These are phyloP conservation scores for Lichtheimia ornata DNA, from an alignment of 371 early-diverging fungal species.

Conservation along the genomic window DNA sequence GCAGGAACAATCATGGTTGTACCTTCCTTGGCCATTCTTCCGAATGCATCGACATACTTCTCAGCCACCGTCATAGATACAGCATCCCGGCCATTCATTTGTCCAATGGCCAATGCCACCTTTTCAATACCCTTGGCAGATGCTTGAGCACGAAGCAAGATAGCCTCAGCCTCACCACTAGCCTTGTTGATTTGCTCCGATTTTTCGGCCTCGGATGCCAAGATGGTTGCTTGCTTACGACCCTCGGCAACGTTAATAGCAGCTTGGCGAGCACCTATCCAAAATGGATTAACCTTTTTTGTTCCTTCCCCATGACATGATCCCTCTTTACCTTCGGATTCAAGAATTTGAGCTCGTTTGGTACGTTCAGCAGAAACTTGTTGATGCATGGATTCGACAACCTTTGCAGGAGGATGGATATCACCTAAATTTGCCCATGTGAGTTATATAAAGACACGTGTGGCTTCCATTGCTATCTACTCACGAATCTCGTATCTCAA, in stretches of 20 bases:
- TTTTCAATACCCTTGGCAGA: constrained; percentile 80
- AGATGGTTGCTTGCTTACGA: constrained; percentile 86
- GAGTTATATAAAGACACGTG: constrained; percentile 18
- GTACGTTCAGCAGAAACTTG: constrained; percentile 96
- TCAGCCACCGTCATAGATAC: constrained; percentile 95
- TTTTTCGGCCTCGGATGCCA: constrained; percentile 93
- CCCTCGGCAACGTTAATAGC: constrained; percentile 98
- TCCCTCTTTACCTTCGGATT: constrained; percentile 72
- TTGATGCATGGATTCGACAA: constrained; percentile 96
- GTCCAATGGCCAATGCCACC: constrained; percentile 79
- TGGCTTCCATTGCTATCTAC: constrained; percentile 8
- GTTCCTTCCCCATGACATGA: not conserved
- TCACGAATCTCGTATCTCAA: constrained; percentile 88
- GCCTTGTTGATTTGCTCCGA: constrained; percentile 91
- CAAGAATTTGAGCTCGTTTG: constrained; percentile 96
- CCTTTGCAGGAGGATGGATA: constrained; percentile 95
- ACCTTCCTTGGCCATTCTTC: constrained; percentile 88
- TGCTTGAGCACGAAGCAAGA: constrained; percentile 83
- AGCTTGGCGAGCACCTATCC: constrained; percentile 81
- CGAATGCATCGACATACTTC: constrained; percentile 95
- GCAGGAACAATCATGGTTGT: constrained; percentile 94
- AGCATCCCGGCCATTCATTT: constrained; percentile 77
- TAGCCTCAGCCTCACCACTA: constrained; percentile 87
- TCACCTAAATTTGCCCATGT: constrained; percentile 53
- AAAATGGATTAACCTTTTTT: not conserved